Conservation (phyloP, 2,329 filamentous ascomycete species). For the Cadophora sp. region DNA sequence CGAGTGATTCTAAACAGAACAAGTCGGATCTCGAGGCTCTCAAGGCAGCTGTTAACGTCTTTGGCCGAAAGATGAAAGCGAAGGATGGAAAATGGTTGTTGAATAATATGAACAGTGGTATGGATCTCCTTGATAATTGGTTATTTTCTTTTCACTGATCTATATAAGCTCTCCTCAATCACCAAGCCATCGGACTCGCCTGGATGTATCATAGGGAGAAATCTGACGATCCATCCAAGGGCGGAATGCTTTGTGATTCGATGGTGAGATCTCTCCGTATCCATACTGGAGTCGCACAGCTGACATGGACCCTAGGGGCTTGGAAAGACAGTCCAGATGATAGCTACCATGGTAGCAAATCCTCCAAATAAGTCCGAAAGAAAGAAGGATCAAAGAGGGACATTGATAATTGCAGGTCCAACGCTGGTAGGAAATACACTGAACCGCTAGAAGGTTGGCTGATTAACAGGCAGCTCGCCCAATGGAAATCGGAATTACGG, state of each 20-base stretch:
- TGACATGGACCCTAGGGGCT: conserved; percentile 4
- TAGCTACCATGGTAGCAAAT: conserved; percentile 8
- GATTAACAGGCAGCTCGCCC: neutral
- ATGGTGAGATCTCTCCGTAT: conserved; percentile 1
- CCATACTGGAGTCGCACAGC: neutral
- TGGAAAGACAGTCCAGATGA: conserved; percentile 1
- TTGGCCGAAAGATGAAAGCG: neutral
- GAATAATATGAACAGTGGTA: conserved; percentile 1
- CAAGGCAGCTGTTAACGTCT: neutral
- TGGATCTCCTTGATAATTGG: no score
- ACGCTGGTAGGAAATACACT: neutral
- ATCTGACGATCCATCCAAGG: neutral
- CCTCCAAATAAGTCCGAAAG: neutral
- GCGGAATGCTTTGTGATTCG: neutral
- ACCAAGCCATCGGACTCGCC: neutral
- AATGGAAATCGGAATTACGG: conserved; percentile 5
- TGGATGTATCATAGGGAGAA: neutral
- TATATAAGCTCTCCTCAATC: neutral
- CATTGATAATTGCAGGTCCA: neutral
- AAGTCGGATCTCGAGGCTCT: neutral
- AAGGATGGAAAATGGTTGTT: neutral
- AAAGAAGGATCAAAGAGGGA: neutral
- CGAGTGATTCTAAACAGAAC: neutral
- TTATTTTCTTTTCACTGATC: neutral
- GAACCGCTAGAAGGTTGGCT: neutral